Conservation (phyloP, 1,284 basidiomycete species). For the Tylopilus orsonianus region DNA sequence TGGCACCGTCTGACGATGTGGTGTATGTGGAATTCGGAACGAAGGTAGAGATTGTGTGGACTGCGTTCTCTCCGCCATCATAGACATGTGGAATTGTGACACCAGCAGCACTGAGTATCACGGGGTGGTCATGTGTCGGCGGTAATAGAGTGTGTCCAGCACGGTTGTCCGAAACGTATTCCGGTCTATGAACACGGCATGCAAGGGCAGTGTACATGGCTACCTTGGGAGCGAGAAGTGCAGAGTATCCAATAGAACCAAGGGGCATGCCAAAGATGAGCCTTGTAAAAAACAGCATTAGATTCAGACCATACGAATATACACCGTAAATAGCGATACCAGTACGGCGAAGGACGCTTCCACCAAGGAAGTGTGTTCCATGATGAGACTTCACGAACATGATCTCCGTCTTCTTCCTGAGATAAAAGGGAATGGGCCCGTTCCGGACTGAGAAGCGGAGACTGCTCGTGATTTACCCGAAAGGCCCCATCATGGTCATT, state of each 20-base stretch:
- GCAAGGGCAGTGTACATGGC: slow-evolving; percentile 61
- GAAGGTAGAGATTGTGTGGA: background rate
- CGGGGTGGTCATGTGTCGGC: background rate
- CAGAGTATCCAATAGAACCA: slow-evolving; percentile 49
- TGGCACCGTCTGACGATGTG: background rate
- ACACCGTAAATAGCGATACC: slow-evolving; percentile 40
- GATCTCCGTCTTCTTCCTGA: slow-evolving; percentile 29
- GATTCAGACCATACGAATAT: background rate
- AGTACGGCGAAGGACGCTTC: slow-evolving; percentile 65
- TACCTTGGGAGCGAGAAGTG: slow-evolving; percentile 63
- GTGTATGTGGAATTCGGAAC: slow-evolving; percentile 6
- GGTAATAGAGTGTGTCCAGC: background rate
- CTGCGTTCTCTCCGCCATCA: background rate
- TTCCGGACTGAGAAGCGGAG: slow-evolving; percentile 36
- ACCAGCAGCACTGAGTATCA: background rate
- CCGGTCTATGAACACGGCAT: slow-evolving; percentile 54
- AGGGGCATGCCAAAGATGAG: slow-evolving; percentile 54
- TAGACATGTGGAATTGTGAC: background rate
- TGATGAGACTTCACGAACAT: slow-evolving; percentile 28
- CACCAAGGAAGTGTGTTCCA: slow-evolving; percentile 57
- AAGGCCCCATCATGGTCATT: slow-evolving; percentile 38
- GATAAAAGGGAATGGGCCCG: slow-evolving; percentile 4
- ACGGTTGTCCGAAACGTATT: slow-evolving; percentile 35
- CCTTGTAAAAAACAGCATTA: slow-evolving; percentile 40
- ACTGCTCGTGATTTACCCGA: slow-evolving; percentile 39